A percentile compares a stretch with the other conserved stretches of the same genome.
These are phyloP conservation scores for Adansonia madagascariensis DNA, from an alignment of 441 rosid genomes.

Conservation along the genomic window DNA sequence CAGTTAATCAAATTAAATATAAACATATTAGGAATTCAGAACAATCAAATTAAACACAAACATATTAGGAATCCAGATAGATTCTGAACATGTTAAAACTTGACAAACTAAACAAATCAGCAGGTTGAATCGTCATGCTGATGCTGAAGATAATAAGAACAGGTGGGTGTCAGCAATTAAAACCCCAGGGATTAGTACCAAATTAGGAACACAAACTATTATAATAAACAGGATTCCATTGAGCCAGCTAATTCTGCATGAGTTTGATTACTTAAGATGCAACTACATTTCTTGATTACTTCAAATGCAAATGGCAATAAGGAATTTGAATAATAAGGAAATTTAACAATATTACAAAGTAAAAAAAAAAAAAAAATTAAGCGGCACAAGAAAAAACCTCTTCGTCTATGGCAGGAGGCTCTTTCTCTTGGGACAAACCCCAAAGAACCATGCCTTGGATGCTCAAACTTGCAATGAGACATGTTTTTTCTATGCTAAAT, in stretches of 20 bases:
- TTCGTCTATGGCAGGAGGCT: constrained; percentile 65
- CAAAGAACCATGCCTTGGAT: constrained; percentile 67
- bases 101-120: background rate
- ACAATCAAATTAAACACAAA: background rate
- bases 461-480: constrained; percentile 78
- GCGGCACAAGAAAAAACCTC: constrained; percentile 39
- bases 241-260: background rate
- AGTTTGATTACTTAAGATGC: background rate
- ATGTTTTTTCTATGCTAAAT: constrained; percentile 35
- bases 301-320: too few species aligned
- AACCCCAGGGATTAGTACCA: background rate
- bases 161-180: background rate
- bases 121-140: background rate
- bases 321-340: background rate
- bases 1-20: constrained; percentile 40
- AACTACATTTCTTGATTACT: too few species aligned
- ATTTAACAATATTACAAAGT: background rate
- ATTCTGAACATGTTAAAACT: background rate
- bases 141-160: background rate
- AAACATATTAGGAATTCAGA: background rate
- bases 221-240: background rate
- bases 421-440: constrained; percentile 74
- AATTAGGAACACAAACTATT: background rate
- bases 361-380: background rate
- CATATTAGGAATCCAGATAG: background rate